Evolutionary conservation across 2,329 filamentous ascomycete genomes (phyloP), one percentile per base, ranked within the genome.

Genomic region (Alternaria alternata): DNA sequence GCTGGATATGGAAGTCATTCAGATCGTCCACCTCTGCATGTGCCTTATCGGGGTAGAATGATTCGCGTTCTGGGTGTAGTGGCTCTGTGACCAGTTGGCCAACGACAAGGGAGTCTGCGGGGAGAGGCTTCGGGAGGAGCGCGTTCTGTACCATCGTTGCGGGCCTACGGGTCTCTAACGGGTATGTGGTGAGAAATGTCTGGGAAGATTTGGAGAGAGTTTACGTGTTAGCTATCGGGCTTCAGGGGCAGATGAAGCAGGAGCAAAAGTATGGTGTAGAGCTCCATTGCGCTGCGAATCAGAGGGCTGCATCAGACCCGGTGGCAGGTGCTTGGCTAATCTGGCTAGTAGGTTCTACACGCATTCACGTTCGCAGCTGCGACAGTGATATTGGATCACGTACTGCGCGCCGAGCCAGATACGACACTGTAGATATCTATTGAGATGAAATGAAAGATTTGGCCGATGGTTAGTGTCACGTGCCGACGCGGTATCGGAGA

Each of bases 1-100:
- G 72, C 59, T 78, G 74, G 56, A 78, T 78, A 64, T 77, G 74
- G 64, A 75, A 78, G 64, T 78, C 75, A 53, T 78, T 78, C 62
- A 78, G 71, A 28, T 76, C 74, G 64, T 78, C 76, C 64, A 78
- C 62, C 41, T 70, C 67, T 34, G 67, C 71, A 57, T 75, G 73
- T 20, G 75, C 72, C n/a, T 60, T 56, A 54, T 73, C 66, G 18
- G 74, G 75, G 57, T 75, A 77, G 68, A 78, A 78, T 61, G 72
- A 68, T 46, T 77, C 75, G 53, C 67, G 70, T 54, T 77, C 76
- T 62, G 76, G 76, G 58, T 78, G 73, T 12, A 78, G 69, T 24
- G 76, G 76, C 57, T 78, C 72, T 44, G 71, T 71, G 18, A 78
- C 67, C 48, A 78, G 74, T 66, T 78, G 76, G 60, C 76, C 76